Base-by-base conservation (phyloP, 495 filamentous ascomycete species). In the Viridothelium virens region DNA sequence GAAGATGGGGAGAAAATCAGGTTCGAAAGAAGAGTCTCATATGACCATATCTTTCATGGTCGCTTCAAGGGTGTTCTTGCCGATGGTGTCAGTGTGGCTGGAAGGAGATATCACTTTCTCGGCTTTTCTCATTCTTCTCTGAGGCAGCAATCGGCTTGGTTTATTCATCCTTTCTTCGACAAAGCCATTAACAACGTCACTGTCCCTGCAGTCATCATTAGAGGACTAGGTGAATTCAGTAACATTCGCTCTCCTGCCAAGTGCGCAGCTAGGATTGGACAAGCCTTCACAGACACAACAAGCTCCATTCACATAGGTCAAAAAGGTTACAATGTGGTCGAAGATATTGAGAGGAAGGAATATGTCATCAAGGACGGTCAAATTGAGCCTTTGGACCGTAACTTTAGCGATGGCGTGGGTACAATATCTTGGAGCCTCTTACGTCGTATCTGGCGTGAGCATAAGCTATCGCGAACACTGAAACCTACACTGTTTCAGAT, bases 71-170 rank as follows among this genome's bases (percentile, higher is more conserved):
- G 66, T 0, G 76, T 90, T 2, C 74, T 91, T 16, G 65, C 78
- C 4, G 72, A 76, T 1, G 84, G 82, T 0, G 82, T 93, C 37
- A 72, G 75, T 3, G 84, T 94, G 48, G 88, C 82, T 14, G 89
- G 86, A 3, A 81, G 86, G 11, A 62, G 69, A 0, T 95, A 85
- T 70, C 72, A 74, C 6, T 93, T 93, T 70, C 77, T 93, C 0
- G 91, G 90, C 1, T 95, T 92, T 71, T 92, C 89, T 0, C 89
- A 91, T 73, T 92, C 89, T 0, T 91, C 89, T 0, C 79, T 95
- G 38, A 79, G 89, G 10, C 74, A 80, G 7, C 87, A 89, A 64
- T 83, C 85, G 0, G 85, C 82, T 59, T 91, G 89, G 89, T 90
- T 91, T 67, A 86, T 87, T 76, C 85, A 89, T 0, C 83, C 86